Conservation (phyloP, 2,329 filamentous ascomycete species). For the Ramularia endophylla region DNA sequence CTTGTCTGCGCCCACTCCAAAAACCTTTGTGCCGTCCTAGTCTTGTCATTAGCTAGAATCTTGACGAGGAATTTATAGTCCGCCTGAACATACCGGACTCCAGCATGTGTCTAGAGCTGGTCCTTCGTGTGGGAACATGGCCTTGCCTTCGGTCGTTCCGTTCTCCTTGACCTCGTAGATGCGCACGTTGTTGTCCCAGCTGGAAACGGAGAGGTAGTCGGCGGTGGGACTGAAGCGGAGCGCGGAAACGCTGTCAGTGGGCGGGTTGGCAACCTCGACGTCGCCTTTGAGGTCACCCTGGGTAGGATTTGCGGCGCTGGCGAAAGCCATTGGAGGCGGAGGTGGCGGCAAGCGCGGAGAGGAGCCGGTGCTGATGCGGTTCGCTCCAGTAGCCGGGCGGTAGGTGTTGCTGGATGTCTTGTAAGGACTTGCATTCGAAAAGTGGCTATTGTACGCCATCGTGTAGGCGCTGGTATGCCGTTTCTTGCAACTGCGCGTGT, state of each 20-base stretch:
- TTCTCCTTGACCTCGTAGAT: constrained; percentile 84
- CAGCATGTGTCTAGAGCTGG: constrained; percentile 82
- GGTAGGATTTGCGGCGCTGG: constrained; percentile 55
- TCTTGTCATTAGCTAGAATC: constrained; percentile 1
- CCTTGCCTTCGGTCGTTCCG: constrained; percentile 77
- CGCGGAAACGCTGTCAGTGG: constrained; percentile 84
- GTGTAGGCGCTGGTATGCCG: neutral
- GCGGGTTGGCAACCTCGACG: constrained; percentile 69
- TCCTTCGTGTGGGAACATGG: constrained; percentile 76
- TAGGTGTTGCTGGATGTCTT: constrained; percentile 2
- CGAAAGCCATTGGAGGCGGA: constrained; percentile 47
- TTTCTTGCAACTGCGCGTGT: too few relatives aligned
- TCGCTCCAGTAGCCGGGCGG: neutral
- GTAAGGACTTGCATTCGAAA: neutral
- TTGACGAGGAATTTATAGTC: neutral
- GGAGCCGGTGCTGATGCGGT: neutral
- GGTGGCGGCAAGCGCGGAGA: constrained; percentile 44
- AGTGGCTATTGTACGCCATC: neutral
- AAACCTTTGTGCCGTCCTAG: constrained; percentile 84
- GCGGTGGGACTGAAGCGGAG: constrained; percentile 70
- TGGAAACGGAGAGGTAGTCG: constrained; percentile 82
- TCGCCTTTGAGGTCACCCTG: constrained; percentile 89
- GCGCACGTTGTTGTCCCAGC: constrained; percentile 97
- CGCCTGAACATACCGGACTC: constrained; percentile 62
- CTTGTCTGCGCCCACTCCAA: constrained; percentile 86